Evolutionary conservation across 2,329 filamentous ascomycete genomes (phyloP), one percentile per base, ranked within the genome.

Genomic region (Arthrobotrys entomopaga): DNA sequence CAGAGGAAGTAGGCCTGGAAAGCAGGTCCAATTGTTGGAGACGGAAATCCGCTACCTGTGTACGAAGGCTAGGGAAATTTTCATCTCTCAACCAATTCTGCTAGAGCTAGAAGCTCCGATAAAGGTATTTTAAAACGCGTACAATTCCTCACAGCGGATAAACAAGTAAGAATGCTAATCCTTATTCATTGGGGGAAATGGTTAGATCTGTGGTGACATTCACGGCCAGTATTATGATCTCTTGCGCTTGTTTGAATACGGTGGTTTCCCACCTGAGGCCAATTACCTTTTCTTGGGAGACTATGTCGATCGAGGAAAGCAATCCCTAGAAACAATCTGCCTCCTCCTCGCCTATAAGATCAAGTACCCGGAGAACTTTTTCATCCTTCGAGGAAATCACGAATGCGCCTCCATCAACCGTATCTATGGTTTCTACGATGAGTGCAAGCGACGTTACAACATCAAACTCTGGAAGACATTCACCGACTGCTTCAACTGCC

Each of bases 391-490:
- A 79, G 95, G 95, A 77, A 99, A 99, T 86, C 95, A 99, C 86
- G 95, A 99, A 84, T 98, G 95, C 84, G 95, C 95, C 72, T 96
- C 92, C 61, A 96, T 99, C 86, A 99, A 96, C 86, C 92, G 95
- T 81, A 96, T 98, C 83, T 99, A 99, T 83, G 95, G 95, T 74
- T 99, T 99, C 86, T 99, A 99, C 86, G 95, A 99, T 81, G 94
- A 99, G 84, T 99, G 94, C 89, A 99, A 99, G 87, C 90, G 95
- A 81, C 88, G 94, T 79, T 98, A 96, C 86, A 99, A 98, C 84
- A 97, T 98, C 86, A 98, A 98, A 88, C 87, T 98, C 76, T 98
- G 94, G 94, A 99, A 99, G 88, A 98, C 94, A 0, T 98, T 99
- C 82, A 97, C 93, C 77, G 94, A 99, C 83, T 97, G 93, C 87